These are phyloP conservation scores for Syzygium oleosum DNA, from an alignment of 345 rosid genomes.

Conservation along the genomic window DNA sequence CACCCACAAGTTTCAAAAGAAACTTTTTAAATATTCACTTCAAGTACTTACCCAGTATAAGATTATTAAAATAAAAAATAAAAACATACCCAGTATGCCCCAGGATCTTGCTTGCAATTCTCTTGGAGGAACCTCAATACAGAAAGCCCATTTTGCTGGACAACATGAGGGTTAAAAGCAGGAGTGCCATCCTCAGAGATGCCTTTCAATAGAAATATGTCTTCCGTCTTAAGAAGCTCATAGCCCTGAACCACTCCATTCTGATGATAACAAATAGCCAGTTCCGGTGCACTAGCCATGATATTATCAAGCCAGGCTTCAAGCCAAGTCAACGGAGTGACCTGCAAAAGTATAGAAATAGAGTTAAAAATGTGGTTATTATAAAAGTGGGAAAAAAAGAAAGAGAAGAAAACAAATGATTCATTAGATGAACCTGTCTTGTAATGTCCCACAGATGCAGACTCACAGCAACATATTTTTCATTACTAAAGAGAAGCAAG, in stretches of 20 bases:
- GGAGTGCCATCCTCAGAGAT: constrained; percentile 91
- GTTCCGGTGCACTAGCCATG: constrained; percentile 97
- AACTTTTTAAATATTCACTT: neutral
- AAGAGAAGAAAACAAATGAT: neutral
- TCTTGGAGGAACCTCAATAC: constrained; percentile 90
- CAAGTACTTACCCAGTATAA: neutral
- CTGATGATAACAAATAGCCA: constrained; percentile 93
- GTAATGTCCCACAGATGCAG: constrained; percentile 86
- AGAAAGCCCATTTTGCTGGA: constrained; percentile 90
- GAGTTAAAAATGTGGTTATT: neutral
- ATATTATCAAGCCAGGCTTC: constrained; percentile 99
- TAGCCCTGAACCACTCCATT: constrained; percentile 93
- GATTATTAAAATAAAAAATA: neutral
- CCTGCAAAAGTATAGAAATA: constrained; percentile 24
- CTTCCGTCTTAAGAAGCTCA: constrained; percentile 94
- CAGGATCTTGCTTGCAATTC: constrained; percentile 96
- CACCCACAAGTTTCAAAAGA: neutral
- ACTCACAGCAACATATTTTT: constrained; percentile 89
- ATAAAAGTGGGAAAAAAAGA: neutral
- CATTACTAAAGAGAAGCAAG: constrained; percentile 90
- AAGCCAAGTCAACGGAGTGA: constrained; percentile 91
- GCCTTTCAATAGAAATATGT: constrained; percentile 79
- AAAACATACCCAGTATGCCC: constrained; percentile 79
- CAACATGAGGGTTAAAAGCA: constrained; percentile 92
- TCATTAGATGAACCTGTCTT: constrained; percentile 48